A percentile compares a stretch with the other conserved stretches of the same genome.
phyloP scores from a whole-genome alignment of 768 basidiomycete genomes.

The Boletellus emodensis region DNA sequence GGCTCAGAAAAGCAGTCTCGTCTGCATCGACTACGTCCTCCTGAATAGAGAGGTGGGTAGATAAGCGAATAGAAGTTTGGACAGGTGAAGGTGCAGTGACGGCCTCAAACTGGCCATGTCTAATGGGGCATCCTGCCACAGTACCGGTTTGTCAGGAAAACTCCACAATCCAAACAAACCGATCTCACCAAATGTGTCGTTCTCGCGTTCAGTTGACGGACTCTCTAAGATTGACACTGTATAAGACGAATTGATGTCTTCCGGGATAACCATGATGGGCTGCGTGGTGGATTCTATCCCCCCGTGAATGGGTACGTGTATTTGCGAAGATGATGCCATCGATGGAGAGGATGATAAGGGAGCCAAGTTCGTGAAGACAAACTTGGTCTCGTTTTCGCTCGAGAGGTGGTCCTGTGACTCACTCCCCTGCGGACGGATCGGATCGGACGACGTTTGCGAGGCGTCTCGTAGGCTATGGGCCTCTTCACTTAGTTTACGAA shows the following conservation, averaged over 20 bases:
- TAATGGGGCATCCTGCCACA: slow-evolving; percentile 23
- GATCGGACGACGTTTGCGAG: slow-evolving; percentile 11
- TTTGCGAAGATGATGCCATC: slow-evolving; percentile 6
- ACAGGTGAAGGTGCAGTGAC: slow-evolving; percentile 9
- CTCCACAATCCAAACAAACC: background rate
- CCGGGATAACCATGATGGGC: slow-evolving; percentile 12
- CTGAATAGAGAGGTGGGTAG: slow-evolving; percentile 23
- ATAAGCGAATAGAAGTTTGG: slow-evolving; percentile 11
- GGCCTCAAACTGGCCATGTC: slow-evolving; percentile 16
- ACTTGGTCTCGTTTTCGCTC: slow-evolving; percentile 7
- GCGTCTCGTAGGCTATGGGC: slow-evolving; percentile 26
- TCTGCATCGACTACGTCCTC: background rate
- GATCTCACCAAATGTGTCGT: slow-evolving; percentile 30
- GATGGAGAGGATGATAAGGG: slow-evolving; percentile 12
- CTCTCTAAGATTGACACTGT: slow-evolving; percentile 19
- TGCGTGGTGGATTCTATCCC: slow-evolving; percentile 2
- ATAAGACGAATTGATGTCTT: slow-evolving; percentile 25
- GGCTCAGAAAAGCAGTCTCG: background rate
- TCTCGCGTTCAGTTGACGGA: slow-evolving; percentile 13
- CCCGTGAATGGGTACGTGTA: slow-evolving; percentile 6
- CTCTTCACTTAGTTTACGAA: slow-evolving; percentile 39
- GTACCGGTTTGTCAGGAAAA: background rate
- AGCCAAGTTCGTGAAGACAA: slow-evolving; percentile 17
- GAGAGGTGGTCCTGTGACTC: slow-evolving; percentile 11
- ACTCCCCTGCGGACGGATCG: slow-evolving; percentile 5